Evolutionary conservation across 73 alveolate species (phyloP).

Genomic region (Tetrahymena malaccensis): DNA sequence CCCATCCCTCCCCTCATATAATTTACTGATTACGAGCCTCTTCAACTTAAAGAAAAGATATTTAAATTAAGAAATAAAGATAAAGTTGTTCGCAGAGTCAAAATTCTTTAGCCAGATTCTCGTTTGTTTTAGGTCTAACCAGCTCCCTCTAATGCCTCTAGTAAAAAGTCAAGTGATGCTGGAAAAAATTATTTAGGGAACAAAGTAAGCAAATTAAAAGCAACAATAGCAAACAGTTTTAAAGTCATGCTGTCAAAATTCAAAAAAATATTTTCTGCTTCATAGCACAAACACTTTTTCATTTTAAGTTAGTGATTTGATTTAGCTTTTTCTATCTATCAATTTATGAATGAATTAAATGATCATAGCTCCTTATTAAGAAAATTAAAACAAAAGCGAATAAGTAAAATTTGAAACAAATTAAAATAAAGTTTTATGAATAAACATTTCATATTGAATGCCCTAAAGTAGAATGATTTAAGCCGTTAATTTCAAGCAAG

Average conservation of each 20-base stretch:
- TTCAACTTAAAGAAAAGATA: conserved; percentile 31
- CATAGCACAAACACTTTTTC: neutral
- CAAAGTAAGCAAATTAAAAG: conserved; percentile 34
- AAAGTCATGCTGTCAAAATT: neutral
- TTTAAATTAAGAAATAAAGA: conserved; percentile 85
- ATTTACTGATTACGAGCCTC: conserved; percentile 94
- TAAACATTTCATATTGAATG: neutral
- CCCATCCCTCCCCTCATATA: conserved; percentile 95
- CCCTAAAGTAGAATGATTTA: neutral
- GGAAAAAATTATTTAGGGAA: conserved; percentile 41
- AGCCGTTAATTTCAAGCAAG: too few species aligned
- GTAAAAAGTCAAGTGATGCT: conserved; percentile 46
- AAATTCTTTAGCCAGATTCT: conserved; percentile 97
- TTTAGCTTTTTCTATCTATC: neutral
- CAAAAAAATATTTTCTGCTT: neutral
- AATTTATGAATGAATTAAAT: too few species aligned
- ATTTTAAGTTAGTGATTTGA: neutral
- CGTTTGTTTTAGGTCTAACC: conserved; percentile 81
- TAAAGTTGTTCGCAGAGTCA: conserved; percentile 93
- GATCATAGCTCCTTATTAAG: neutral
- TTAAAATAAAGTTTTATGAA: neutral
- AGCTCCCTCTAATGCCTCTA: conserved; percentile 63
- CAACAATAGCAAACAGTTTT: neutral
- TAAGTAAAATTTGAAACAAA: neutral
- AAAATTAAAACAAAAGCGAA: neutral